Percentiles rank a stretch among this genome's conserved stretches.
These are phyloP conservation scores for Sporisorium graminicola DNA, from an alignment of 1,284 basidiomycete species.

Conservation along the genomic window DNA sequence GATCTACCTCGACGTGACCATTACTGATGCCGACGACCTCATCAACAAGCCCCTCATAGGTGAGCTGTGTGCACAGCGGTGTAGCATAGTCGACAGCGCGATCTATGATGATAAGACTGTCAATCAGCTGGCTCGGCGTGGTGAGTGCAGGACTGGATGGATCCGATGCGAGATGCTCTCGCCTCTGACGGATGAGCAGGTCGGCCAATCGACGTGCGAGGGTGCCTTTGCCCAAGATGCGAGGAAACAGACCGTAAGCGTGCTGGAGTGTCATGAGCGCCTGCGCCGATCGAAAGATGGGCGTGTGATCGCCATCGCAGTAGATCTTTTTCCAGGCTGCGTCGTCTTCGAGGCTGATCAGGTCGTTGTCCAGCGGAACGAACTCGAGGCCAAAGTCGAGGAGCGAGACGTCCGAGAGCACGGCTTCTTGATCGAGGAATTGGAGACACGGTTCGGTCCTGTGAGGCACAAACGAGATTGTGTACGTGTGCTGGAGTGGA, in stretches of 20 bases:
- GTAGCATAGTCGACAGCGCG: conserved; percentile 95
- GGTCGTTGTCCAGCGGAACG: conserved; percentile 88
- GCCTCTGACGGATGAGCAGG: conserved; percentile 78
- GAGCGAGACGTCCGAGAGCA: conserved; percentile 48
- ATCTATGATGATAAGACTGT: conserved; percentile 90
- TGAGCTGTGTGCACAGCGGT: conserved; percentile 93
- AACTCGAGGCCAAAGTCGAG: conserved; percentile 88
- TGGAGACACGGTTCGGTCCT: conserved; percentile 80
- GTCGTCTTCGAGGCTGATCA: conserved; percentile 65
- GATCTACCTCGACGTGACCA: conserved; percentile 89
- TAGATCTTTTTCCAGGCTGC: conserved; percentile 52
- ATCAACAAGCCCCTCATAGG: conserved; percentile 96
- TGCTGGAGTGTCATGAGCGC: conserved; percentile 87
- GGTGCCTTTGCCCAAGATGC: conserved; percentile 93
- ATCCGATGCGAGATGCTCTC: conserved; percentile 69
- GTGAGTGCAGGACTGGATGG: conserved; percentile 61
- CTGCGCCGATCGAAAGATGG: conserved; percentile 87
- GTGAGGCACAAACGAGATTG: conserved; percentile 88
- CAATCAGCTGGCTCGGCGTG: conserved; percentile 73
- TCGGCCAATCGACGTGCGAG: conserved; percentile 80
- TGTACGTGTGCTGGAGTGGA: conserved; percentile 80
- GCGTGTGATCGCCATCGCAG: conserved; percentile 92
- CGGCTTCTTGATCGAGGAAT: conserved; percentile 47
- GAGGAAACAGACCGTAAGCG: conserved; percentile 88
- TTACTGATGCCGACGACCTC: conserved; percentile 91